Evolutionary conservation across 805 yeast genomes (phyloP).

Genomic region (Sugiyamaella americana): DNA sequence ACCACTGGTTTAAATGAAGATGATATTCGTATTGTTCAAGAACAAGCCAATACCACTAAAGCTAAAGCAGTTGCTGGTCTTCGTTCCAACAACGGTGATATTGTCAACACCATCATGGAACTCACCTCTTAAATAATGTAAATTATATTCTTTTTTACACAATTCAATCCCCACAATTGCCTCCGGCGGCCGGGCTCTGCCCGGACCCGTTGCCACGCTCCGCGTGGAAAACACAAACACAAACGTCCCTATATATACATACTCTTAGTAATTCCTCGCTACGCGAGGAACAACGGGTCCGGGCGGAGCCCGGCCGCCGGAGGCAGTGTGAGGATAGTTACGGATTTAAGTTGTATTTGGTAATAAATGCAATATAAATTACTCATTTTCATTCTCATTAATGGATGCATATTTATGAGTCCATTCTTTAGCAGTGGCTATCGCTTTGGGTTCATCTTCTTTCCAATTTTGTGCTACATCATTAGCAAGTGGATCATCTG

Average conservation of each 20-base stretch:
- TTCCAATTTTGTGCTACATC: constrained; percentile 98
- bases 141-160: no score
- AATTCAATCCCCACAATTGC: background rate
- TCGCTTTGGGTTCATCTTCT: constrained; percentile 72
- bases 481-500: constrained; percentile 96
- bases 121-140: constrained; percentile 32
- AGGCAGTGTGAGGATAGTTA: background rate
- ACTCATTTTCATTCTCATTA: background rate
- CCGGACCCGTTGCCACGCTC: background rate
- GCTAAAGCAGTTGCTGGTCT: constrained; percentile 89
- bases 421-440: constrained; percentile 74
- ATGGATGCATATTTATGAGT: constrained; percentile 50
- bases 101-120: constrained; percentile 90
- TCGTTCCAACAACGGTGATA: constrained; percentile 82
- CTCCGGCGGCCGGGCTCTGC: background rate
- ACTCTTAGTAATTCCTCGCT: no score
- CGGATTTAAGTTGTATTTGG: no score
- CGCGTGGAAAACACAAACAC: background rate
- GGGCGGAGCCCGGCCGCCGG: constrained; percentile 1
- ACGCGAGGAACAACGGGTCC: background rate
- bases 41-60: constrained; percentile 86
- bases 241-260: background rate
- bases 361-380: no score
- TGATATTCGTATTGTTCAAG: constrained; percentile 80
- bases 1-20: constrained; percentile 75